Evolutionary conservation across 2,329 filamentous ascomycete genomes (phyloP), one percentile per base, ranked within the genome.

Genomic region (Ceratocystis destructans): DNA sequence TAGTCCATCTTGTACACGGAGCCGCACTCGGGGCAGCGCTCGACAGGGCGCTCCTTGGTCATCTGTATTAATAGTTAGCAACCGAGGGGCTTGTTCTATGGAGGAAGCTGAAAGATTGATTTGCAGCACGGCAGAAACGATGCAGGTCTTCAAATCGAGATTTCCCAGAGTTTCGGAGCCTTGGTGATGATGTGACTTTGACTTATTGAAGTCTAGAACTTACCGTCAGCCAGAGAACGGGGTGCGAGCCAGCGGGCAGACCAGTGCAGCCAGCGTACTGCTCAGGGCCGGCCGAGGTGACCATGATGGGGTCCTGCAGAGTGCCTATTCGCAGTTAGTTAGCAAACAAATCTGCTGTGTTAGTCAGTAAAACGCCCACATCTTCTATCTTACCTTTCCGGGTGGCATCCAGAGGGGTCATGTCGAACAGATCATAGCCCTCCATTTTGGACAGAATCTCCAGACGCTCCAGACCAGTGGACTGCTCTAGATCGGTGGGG

Each of bases 361-460:
- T 17, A 17, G 22, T 20, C 22, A 31, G 22, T 22, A 46, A n/a
- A 17, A 7, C 25, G 46, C 22, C 41, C 22, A 15, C 8, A 20
- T n/a, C n/a, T 12, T 45, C 59, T 41, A 20, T 57, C 70, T 61
- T 82, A 89, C 93, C 93, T 78, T 84, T 84, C 75, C 94, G 87
- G 77, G 88, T 94, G 70, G 93, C 83, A 77, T 97, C 94, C 73
- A 99, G 85, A 70, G 94, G 94, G 78, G 86, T 87, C 94, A 97
- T 96, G 80, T 99, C 92, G 81, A 99, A 99, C 76, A 97, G 82
- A 76, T 99, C 94, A 73, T 96, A 82, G 71, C 94, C 92, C 83
- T 97, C 90, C 88, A 97, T 96, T 86, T 99, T 99, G 79, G 94
- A 94, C 76, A 99, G 83, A 74, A 99, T 94, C 80, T 99, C 94